phyloP scores from a whole-genome alignment of 768 basidiomycete genomes.

The Suillus luteus region DNA sequence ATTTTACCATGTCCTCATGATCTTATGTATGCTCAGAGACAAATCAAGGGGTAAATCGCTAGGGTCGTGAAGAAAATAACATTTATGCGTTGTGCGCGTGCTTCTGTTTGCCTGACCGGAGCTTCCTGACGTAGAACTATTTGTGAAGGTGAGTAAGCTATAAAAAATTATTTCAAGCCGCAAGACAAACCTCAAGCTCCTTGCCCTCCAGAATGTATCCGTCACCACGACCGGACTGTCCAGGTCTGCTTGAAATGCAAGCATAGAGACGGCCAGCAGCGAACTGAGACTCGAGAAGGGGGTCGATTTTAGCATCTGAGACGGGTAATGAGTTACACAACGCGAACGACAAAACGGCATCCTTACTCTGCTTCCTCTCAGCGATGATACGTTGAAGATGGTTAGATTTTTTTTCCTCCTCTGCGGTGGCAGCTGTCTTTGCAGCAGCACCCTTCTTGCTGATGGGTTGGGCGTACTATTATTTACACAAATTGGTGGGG shows the following conservation, averaged over 20 bases:
- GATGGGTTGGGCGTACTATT: conserved; percentile 91
- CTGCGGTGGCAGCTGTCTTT: conserved; percentile 59
- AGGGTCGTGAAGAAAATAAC: conserved; percentile 1
- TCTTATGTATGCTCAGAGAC: conserved; percentile 12
- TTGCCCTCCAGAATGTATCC: conserved; percentile 98
- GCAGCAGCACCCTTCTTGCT: conserved; percentile 70
- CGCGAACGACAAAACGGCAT: conserved; percentile 11
- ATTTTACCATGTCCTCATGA: conserved; percentile 14
- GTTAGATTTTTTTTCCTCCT: conserved; percentile 81
- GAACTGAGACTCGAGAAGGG: conserved; percentile 87
- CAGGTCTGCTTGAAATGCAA: conserved; percentile 89
- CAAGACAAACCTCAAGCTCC: conserved; percentile 83
- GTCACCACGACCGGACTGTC: conserved; percentile 94
- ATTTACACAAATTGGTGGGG: conserved; percentile 11
- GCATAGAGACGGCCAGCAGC: conserved; percentile 96
- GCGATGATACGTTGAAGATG: conserved; percentile 87
- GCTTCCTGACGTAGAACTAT: conserved; percentile 93
- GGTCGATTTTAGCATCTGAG: conserved; percentile 87
- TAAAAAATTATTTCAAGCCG: no score
- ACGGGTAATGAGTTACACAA: conserved; percentile 19
- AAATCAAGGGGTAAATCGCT: conserved; percentile 8
- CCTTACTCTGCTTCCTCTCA: conserved; percentile 86
- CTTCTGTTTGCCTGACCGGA: conserved; percentile 94
- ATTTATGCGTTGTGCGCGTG: conserved; percentile 62
- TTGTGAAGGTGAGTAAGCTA: conserved; percentile 24